Conservation (phyloP, 495 filamentous ascomycete genomes). For the Penicillium silybi region DNA sequence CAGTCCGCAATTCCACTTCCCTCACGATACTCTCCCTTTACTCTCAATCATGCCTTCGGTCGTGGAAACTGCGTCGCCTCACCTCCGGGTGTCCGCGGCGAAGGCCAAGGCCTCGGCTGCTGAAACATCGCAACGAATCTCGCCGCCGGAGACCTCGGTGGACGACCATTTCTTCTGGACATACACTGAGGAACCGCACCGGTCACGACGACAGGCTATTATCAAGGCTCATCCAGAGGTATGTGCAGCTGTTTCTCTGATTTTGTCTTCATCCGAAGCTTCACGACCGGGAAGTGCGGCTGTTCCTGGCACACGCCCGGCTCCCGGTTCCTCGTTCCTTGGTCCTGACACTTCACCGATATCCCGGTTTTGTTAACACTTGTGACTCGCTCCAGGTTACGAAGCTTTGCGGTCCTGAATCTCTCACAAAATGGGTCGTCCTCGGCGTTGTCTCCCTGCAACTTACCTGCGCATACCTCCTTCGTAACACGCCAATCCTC, state of each 20-base stretch:
- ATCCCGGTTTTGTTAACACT: constrained; percentile 8
- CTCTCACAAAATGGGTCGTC: constrained; percentile 91
- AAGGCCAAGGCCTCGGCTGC: constrained; percentile 27
- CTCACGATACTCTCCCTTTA: constrained; percentile 9
- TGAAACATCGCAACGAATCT: constrained; percentile 23
- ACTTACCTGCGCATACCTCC: constrained; percentile 69
- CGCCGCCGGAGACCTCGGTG: constrained; percentile 33
- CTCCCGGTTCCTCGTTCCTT: background rate
- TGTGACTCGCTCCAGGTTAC: constrained; percentile 59
- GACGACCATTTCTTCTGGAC: constrained; percentile 80
- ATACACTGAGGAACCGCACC: constrained; percentile 96
- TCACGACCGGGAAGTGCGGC: background rate
- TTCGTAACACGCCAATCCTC: constrained; percentile 75
- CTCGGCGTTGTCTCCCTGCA: constrained; percentile 80
- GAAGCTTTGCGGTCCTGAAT: constrained; percentile 96
- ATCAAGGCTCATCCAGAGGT: constrained; percentile 99
- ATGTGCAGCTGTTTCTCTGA: background rate
- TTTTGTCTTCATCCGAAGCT: background rate
- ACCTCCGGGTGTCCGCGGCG: constrained; percentile 36
- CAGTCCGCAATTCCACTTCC: constrained; percentile 1
- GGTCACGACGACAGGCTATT: constrained; percentile 83
- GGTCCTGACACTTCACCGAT: background rate
- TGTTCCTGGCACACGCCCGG: background rate
- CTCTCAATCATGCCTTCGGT: constrained; percentile 31
- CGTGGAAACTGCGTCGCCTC: constrained; percentile 33